Conservation (phyloP, 495 filamentous ascomycete genomes). For the Aeminium ludgeri region DNA sequence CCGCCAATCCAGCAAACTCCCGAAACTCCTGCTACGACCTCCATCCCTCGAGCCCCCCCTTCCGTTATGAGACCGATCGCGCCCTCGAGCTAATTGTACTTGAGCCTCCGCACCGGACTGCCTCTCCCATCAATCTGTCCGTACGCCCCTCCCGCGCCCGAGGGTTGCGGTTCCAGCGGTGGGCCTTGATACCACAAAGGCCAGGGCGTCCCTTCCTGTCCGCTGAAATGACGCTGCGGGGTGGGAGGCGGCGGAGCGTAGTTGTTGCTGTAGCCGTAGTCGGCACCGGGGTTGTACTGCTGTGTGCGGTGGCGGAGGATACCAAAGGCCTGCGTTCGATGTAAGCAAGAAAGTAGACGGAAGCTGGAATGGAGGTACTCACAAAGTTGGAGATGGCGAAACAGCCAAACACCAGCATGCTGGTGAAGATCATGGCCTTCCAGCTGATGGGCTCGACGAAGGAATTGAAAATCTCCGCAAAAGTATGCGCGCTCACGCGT, state of each 20-base stretch:
- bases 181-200: slow-evolving; percentile 12
- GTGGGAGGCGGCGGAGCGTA: slow-evolving; percentile 21
- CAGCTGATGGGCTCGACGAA: slow-evolving; percentile 56
- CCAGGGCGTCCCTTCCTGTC: slow-evolving; percentile 8
- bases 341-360: slow-evolving; percentile 2
- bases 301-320: slow-evolving; percentile 8
- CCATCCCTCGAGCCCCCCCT: no score
- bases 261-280: slow-evolving; percentile 4
- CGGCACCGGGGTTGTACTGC: slow-evolving; percentile 4
- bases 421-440: slow-evolving; percentile 49
- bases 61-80: no score
- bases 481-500: slow-evolving; percentile 53
- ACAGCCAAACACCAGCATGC: slow-evolving; percentile 37
- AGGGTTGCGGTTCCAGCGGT: slow-evolving; percentile 14
- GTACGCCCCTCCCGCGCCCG: slow-evolving; percentile 6
- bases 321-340: slow-evolving; percentile 11
- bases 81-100: slow-evolving; percentile 1
- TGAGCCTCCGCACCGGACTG: slow-evolving; percentile 15
- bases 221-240: slow-evolving; percentile 22
- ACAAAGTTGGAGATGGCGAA: slow-evolving; percentile 39
- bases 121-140: slow-evolving; percentile 13
- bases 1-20: no score
- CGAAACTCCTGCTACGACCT: no score
- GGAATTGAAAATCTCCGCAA: slow-evolving; percentile 62
- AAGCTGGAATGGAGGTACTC: slow-evolving; percentile 30